Evolutionary conservation across 192 early-diverging fungal species (phyloP), one percentile per base, ranked within the genome.

Genomic region (Lobosporangium transversale): DNA sequence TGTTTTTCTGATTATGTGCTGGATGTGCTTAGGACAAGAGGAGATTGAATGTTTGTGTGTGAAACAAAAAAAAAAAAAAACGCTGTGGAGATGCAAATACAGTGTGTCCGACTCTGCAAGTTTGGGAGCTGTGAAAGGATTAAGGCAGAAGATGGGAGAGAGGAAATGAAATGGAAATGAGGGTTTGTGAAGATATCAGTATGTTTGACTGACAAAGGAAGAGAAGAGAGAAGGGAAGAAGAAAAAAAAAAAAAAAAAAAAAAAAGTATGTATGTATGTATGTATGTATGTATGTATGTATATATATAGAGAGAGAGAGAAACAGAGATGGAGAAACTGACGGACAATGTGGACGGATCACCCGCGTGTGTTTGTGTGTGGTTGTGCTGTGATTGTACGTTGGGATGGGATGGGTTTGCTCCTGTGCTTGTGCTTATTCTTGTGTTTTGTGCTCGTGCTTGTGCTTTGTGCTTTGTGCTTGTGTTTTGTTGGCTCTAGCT

Each of bases 401-500:
- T 48, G 37, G 7, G 37, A 40, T 40, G 37, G 7, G 37, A 40
- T n/a, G n/a, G n/a, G n/a, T n/a, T n/a, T n/a, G n/a, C n/a, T n/a
- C n/a, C n/a, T n/a, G n/a, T 49, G 47, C 3, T 49, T 21, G 23
- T 49, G 7, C 14, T 7, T 40, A 40, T 14, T 40, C n/a, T 29
- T 62, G 48, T 35, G 47, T 62, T 32, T 35, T 24, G 33, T 49
- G 58, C 17, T 32, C 17, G 44, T 37, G 33, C 14, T 23, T 44
- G 40, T 15, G 56, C 24, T 18, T 42, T 12, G 4, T 49, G 52
- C 35, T 57, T 8, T 24, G 33, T 57, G 33, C 20, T 23, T 42
- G 6, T 62, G 32, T n/a, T 50, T 37, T 31, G 48, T 50, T 65
- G 62, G 62, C 62, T 65, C 53, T 45, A 54, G 62, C 62, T 54